Evolutionary conservation across 257 asterid species (phyloP), one percentile per base, ranked within the genome.

Genomic region (Penstemon eatonii): DNA sequence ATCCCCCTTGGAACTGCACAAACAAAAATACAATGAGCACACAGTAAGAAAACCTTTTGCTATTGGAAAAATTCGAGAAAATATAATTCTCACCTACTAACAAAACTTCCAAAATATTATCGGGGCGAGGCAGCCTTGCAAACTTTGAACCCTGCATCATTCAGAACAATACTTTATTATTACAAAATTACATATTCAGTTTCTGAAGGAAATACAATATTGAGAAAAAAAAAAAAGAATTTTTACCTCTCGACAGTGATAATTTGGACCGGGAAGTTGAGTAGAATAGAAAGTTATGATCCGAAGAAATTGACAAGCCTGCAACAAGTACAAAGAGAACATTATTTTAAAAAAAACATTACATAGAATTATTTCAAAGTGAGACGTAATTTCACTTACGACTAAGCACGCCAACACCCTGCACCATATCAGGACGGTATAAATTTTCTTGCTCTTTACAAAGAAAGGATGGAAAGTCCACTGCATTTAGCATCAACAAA

Each of bases 381-480:
- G 5, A 3, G 13, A 5, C 42, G 36, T 36, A 18, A 63, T 15
- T 51, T 54, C 61, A 85, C 97, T 85, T 83, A 91, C 99, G 50
- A 82, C 85, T 80, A 94, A 84, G 84, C 82, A 89, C 8, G 97
- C 96, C 60, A 95, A 76, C 36, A 85, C 96, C 85, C 98, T 82
- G 96, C 99, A 91, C 99, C 99, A 95, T 61, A 95, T 71, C 64
- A 95, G 75, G 72, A 91, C 99, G 10, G 99, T 90, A 81, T 88
- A 90, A 71, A 93, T 80, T 80, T 82, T 93, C 82, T 89, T 89
- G 84, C 83, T 87, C 92, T 84, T 94, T 64, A 86, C 74, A 72
- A 94, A 64, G 82, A 94, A 94, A 67, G 99, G 99, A 81, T 94
- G 93, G 84, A 94, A 91, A 41, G 96, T 95, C 98, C 99, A 95